Percentiles rank a stretch among this genome's conserved stretches.
Conservation (phyloP, 345 rosid species). For the Pseudoturritis turrita region DNA sequence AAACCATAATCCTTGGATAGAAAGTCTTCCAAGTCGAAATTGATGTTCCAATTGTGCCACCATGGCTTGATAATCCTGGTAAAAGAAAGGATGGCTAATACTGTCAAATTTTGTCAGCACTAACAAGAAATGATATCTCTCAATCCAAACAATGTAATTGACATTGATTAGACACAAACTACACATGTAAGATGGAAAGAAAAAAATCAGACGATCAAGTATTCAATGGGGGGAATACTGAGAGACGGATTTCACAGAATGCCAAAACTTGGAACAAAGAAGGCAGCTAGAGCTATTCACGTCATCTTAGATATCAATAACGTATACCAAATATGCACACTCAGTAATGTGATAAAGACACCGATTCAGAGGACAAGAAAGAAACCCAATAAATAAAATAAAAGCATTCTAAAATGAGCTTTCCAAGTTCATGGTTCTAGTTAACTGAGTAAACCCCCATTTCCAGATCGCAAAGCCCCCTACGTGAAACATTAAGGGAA, state of each 20-base stretch:
- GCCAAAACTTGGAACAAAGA: slow-evolving; percentile 5
- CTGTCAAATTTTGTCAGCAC: neutral
- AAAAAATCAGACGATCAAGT: neutral
- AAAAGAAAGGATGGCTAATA: slow-evolving; percentile 12
- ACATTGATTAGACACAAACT: neutral
- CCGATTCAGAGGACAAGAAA: slow-evolving; percentile 9
- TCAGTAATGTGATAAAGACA: slow-evolving; percentile 2
- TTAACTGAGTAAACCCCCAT: neutral
- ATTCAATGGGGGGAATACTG: neutral
- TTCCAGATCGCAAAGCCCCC: neutral
- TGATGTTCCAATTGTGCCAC: slow-evolving; percentile 98
- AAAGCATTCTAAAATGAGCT: neutral
- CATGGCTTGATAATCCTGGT: slow-evolving; percentile 90
- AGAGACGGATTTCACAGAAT: neutral
- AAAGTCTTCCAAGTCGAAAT: slow-evolving; percentile 92
- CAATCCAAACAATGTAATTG: slow-evolving; percentile 5
- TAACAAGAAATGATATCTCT: neutral
- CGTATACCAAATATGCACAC: neutral
- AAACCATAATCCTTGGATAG: slow-evolving; percentile 97
- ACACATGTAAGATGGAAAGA: neutral
- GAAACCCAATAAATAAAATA: neutral
- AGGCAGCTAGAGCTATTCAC: neutral
- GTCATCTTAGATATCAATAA: neutral
- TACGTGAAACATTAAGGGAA: neutral
- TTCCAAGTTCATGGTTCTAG: neutral